Evolutionary conservation across 441 rosid genomes (phyloP).

Genomic region (Populus trichocarpa): DNA sequence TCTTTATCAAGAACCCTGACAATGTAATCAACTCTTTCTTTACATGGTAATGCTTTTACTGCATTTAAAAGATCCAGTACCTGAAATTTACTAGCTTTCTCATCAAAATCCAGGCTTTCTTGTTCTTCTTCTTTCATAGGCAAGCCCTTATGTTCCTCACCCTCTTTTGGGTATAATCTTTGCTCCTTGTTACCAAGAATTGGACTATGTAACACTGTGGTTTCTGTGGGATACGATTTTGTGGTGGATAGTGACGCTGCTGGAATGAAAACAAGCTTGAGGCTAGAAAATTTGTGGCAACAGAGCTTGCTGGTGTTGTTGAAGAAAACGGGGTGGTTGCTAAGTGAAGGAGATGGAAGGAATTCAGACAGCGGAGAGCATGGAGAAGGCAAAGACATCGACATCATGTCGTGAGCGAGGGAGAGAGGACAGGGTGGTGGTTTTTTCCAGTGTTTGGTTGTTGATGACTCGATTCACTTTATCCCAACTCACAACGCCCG

Average conservation of each 20-base stretch:
- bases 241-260: neutral
- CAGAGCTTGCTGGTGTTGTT: neutral
- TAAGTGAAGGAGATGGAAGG: conserved; percentile 15
- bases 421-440: neutral
- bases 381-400: conserved; percentile 17
- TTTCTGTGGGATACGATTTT: neutral
- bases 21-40: conserved; percentile 18
- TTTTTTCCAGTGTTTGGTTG: neutral
- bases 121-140: conserved; percentile 1
- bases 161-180: neutral
- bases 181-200: neutral
- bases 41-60: conserved; percentile 24
- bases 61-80: conserved; percentile 22
- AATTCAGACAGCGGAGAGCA: conserved; percentile 5
- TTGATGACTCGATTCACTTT: neutral
- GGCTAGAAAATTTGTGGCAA: neutral
- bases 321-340: conserved; percentile 5
- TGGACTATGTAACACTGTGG: neutral
- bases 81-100: conserved; percentile 1
- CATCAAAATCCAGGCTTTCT: conserved; percentile 7
- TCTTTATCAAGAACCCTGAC: conserved; percentile 18
- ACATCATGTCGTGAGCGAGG: neutral
- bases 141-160: neutral
- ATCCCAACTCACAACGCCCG: neutral
- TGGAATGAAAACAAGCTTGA: conserved; percentile 13